Base-by-base conservation (phyloP, 1,284 basidiomycete species). In the Thelephora terrestris region DNA sequence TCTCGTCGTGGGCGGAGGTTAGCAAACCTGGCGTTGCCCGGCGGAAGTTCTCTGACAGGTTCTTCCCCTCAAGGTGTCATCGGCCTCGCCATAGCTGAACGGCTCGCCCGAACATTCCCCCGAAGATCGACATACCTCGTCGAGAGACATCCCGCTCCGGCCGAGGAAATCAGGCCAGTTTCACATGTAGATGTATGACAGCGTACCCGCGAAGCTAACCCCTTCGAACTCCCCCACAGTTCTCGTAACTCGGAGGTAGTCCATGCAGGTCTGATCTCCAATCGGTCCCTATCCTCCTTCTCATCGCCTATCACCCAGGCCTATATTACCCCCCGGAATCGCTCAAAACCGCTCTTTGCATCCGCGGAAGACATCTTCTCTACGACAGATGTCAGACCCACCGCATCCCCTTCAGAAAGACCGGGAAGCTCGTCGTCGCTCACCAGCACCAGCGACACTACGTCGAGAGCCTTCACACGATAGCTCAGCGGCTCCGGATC, bases 241-340 rank as follows among this genome's bases (percentile, higher is more conserved):
- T 92, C 92, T 35, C 81, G 95, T 18, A 97, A 97, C 63, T 95
- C 91, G 1, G 95, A 98, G 61, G 95, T 99, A 14, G 87, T 97
- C 39, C 94, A 97, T 67, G 90, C 91, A 52, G 90, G 89, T 80
- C 18, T 49, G 21, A 39, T n/a, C 20, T 56, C 46, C 24, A 20
- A 47, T 45, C 39, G 29, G 20, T 36, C n/a, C 39, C 16, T 36
- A 42, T 9, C 25, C 24, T 14, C 34, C 34, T 46, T 42, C 24
- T 18, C 43, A 6, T 14, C 39, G 35, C 25, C 7, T 14, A 27
- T 14, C 25, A 36, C 34, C 4, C 46, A 86, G 84, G 84, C 10
- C 67, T 89, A 2, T 87, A 88, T 57, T 98, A 98, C 61, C 94
- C 94, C 0, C 63, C 76, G 0, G 68, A 82, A 29, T 95, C 92